These are phyloP conservation scores for Neurospora sp. DNA, from an alignment of 495 filamentous ascomycete species.

Conservation along the genomic window DNA sequence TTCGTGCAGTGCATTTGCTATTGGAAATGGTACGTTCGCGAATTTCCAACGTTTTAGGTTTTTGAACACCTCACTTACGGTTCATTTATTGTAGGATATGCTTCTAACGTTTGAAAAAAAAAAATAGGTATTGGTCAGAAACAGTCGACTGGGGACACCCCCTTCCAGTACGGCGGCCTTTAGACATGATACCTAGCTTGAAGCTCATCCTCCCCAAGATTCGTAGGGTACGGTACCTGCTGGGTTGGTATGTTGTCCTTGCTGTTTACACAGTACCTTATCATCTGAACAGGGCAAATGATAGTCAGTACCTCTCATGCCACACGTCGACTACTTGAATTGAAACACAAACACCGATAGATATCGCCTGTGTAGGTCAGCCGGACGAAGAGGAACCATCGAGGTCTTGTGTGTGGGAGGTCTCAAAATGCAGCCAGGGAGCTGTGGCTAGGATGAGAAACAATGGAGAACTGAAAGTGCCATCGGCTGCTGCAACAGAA, in stretches of 20 bases:
- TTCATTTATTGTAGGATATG: too few relatives aligned
- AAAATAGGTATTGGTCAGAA: too few relatives aligned
- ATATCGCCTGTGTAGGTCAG: not conserved
- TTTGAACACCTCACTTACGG: too few relatives aligned
- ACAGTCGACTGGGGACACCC: too few relatives aligned
- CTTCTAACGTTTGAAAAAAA: too few relatives aligned
- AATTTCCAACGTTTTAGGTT: too few relatives aligned
- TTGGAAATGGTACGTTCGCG: too few relatives aligned
- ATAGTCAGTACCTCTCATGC: not conserved
- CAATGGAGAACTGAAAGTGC: not conserved
- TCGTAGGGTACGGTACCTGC: not conserved
- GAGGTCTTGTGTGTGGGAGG: not conserved
- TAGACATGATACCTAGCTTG: not conserved
- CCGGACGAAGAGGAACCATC: not conserved
- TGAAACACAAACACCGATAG: not conserved
- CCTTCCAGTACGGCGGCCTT: too few relatives aligned
- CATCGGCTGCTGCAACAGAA: not conserved
- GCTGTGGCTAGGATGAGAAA: not conserved
- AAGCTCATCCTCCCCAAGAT: not conserved
- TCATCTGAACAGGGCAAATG: not conserved
- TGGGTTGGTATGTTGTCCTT: not conserved
- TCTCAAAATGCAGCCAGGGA: not conserved
- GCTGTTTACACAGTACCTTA: not conserved
- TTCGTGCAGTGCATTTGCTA: too few relatives aligned
- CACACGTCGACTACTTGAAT: not conserved